Evolutionary conservation across 352 stramenopile genomes (phyloP).

Genomic region (Phytophthora pseudosyringae): DNA sequence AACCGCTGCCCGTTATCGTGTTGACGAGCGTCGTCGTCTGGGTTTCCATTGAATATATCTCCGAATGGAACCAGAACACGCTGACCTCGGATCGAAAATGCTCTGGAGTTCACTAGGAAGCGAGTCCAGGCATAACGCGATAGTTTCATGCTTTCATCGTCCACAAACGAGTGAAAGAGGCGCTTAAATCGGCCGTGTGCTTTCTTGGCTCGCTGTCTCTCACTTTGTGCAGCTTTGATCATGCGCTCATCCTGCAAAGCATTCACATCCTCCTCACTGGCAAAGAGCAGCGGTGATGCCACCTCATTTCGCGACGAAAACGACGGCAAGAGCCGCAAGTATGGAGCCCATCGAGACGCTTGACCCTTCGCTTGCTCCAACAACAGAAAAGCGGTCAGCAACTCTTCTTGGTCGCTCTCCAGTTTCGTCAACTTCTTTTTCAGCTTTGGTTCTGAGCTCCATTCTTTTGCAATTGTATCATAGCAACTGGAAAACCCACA

Average conservation of each 20-base stretch:
- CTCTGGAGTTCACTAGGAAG: slow-evolving; percentile 77
- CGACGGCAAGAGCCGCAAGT: slow-evolving; percentile 56
- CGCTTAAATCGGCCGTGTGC: slow-evolving; percentile 53
- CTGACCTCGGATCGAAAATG: slow-evolving; percentile 77
- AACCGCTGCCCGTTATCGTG: slow-evolving; percentile 62
- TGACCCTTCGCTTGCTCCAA: slow-evolving; percentile 50
- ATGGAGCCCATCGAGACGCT: slow-evolving; percentile 58
- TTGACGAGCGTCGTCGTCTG: slow-evolving; percentile 34
- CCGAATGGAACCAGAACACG: slow-evolving; percentile 88
- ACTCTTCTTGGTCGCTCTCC: slow-evolving; percentile 44
- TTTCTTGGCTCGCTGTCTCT: slow-evolving; percentile 34
- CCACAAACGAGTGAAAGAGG: slow-evolving; percentile 42
- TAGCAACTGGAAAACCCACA: slow-evolving; percentile 29
- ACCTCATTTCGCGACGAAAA: slow-evolving; percentile 16
- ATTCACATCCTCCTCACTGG: slow-evolving; percentile 27
- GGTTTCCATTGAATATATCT: slow-evolving; percentile 87
- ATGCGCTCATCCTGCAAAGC: slow-evolving; percentile 61
- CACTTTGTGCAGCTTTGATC: slow-evolving; percentile 29
- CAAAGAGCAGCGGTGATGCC: slow-evolving; percentile 52
- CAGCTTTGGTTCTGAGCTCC: slow-evolving; percentile 27
- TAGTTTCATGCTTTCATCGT: slow-evolving; percentile 8
- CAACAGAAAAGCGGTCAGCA: slow-evolving; percentile 72
- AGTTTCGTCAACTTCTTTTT: slow-evolving; percentile 48
- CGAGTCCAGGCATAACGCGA: slow-evolving; percentile 51
- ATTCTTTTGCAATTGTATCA: slow-evolving; percentile 45